These are phyloP conservation scores for Sphaceloma murrayae DNA, from an alignment of 2,329 filamentous ascomycete species.

Conservation along the genomic window DNA sequence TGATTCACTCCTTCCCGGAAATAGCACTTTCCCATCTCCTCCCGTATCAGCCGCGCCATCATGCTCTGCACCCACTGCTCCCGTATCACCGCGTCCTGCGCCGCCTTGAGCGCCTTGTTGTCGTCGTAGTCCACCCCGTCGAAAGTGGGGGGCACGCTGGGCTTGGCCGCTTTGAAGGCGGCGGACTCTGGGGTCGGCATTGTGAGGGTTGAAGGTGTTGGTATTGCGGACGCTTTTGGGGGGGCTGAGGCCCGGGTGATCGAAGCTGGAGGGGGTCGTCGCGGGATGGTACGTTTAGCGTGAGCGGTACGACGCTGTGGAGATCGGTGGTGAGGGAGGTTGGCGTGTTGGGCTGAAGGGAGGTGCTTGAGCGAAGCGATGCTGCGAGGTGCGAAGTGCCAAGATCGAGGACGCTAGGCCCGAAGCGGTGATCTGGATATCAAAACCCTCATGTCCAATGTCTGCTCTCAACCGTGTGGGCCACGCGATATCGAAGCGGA, in stretches of 20 bases:
- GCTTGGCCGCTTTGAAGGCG: constrained; percentile 75
- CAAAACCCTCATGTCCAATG: too few species aligned
- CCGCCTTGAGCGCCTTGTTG: constrained; percentile 68
- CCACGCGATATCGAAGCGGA: too few species aligned
- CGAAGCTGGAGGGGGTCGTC: too few species aligned
- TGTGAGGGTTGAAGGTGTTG: constrained; percentile 19
- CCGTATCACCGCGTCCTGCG: constrained; percentile 70
- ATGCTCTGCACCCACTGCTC: constrained; percentile 86
- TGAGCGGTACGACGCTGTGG: too few species aligned
- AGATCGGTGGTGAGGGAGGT: too few species aligned
- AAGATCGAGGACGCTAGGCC: constrained; percentile 6
- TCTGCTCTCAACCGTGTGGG: too few species aligned
- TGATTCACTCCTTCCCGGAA: constrained; percentile 77
- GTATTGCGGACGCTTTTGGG: neutral
- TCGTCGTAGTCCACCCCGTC: constrained; percentile 82
- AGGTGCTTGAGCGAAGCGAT: neutral
- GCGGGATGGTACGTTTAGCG: too few species aligned
- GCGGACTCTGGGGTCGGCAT: constrained; percentile 81
- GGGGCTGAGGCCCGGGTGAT: too few species aligned
- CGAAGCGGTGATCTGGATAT: neutral
- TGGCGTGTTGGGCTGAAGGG: neutral
- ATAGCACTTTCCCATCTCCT: constrained; percentile 82
- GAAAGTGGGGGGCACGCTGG: constrained; percentile 70
- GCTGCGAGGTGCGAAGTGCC: constrained; percentile 8
- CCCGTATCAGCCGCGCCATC: constrained; percentile 74